Evolutionary conservation across 192 early-diverging fungal genomes (phyloP).

Genomic region (Phycomyces blakesleeanus): DNA sequence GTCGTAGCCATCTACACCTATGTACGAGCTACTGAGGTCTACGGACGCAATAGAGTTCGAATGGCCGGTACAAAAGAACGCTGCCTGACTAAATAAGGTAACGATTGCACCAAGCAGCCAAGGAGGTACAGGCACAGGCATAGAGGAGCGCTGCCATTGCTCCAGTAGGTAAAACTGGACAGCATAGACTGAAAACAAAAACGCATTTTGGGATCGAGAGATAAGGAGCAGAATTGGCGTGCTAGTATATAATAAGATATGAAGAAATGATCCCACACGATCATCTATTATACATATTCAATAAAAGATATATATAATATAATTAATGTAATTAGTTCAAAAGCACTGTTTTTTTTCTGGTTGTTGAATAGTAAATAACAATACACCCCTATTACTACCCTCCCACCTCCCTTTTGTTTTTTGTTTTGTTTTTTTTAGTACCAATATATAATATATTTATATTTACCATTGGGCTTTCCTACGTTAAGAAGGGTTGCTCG

Average conservation of each 20-base stretch:
- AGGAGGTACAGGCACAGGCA: not conserved
- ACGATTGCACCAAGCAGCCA: conserved; percentile 18
- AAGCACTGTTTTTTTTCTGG: no score
- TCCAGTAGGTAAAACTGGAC: conserved; percentile 39
- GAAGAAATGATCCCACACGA: conserved; percentile 1
- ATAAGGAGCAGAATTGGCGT: conserved; percentile 64
- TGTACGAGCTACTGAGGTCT: conserved; percentile 75
- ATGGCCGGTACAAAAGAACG: conserved; percentile 70
- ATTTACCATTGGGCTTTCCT: not conserved
- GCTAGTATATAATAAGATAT: conserved; percentile 37
- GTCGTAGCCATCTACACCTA: conserved; percentile 65
- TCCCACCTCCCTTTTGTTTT: no score
- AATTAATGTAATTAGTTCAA: no score
- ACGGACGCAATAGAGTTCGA: conserved; percentile 76
- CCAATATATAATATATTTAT: no score
- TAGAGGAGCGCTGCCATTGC: conserved; percentile 8
- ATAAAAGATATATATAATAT: no score
- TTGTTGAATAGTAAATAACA: no score
- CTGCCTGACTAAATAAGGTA: conserved; percentile 45
- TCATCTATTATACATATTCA: no score
- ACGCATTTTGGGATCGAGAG: conserved; percentile 57
- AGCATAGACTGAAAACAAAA: conserved; percentile 53
- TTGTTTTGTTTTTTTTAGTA: no score
- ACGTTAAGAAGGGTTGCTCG: conserved; percentile 6
- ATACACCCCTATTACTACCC: no score